A percentile compares a stretch with the other conserved stretches of the same genome.
Evolutionary conservation across 805 yeast species (phyloP).

Genomic region (Wickerhamiella kazuoi): DNA sequence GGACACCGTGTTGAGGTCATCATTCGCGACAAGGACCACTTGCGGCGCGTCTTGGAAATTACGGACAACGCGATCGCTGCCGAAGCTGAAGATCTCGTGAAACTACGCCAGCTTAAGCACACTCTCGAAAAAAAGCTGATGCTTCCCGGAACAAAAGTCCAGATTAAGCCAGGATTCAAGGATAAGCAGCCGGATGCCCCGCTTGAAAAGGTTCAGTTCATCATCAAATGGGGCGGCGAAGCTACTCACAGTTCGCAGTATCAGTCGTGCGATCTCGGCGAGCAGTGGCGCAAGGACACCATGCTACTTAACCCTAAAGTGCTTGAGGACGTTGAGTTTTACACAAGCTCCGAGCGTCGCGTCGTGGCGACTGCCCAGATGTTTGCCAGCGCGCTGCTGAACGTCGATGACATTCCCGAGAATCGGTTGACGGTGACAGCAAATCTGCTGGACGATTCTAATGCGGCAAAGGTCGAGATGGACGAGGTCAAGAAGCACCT

Average conservation of each 20-base stretch:
- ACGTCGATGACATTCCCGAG: conserved; percentile 52
- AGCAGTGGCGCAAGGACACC: conserved; percentile 83
- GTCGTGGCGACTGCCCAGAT: conserved; percentile 84
- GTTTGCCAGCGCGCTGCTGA: conserved; percentile 64
- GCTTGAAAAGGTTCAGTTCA: conserved; percentile 89
- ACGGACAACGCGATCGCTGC: conserved; percentile 58
- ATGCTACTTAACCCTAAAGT: conserved; percentile 71
- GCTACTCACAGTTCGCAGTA: conserved; percentile 94
- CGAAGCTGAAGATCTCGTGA: conserved; percentile 64
- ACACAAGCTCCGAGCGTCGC: conserved; percentile 85
- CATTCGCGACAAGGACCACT: conserved; percentile 73
- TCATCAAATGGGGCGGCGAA: conserved; percentile 98
- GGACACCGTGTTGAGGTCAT: conserved; percentile 95
- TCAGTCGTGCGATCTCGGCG: conserved; percentile 91
- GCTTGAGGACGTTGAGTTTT: conserved; percentile 68
- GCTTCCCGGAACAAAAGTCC: conserved; percentile 93
- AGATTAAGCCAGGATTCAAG: conserved; percentile 55
- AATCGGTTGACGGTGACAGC: conserved; percentile 69
- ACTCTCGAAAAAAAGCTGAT: conserved; percentile 79
- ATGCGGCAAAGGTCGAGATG: conserved; percentile 96
- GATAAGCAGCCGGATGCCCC: conserved; percentile 27
- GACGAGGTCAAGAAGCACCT: conserved; percentile 93
- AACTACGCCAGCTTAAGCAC: conserved; percentile 54
- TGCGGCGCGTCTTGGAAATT: conserved; percentile 70
- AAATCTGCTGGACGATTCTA: conserved; percentile 85